Conservation (phyloP, 2,329 filamentous ascomycete species). For the Diaporthe destruens region DNA sequence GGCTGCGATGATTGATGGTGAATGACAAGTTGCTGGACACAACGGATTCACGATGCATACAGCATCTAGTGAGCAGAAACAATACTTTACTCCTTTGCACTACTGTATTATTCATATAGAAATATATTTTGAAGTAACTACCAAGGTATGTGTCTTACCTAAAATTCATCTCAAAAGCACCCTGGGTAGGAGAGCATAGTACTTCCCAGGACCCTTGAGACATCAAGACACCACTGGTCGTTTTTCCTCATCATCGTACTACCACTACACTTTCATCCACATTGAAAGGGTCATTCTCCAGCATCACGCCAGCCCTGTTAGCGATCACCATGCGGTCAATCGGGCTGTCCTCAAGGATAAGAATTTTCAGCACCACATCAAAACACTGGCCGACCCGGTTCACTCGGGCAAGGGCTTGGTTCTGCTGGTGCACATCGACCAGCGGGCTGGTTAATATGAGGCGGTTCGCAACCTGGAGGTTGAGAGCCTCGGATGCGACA, state of each 20-base stretch:
- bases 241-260: too few species aligned
- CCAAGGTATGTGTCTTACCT: too few species aligned
- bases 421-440: conserved; percentile 1
- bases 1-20: too few species aligned
- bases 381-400: conserved; percentile 28
- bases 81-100: too few species aligned
- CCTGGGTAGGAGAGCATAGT: too few species aligned
- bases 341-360: conserved; percentile 29
- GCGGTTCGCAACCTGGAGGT: conserved; percentile 37
- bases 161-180: too few species aligned
- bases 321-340: conserved; percentile 30
- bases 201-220: too few species aligned
- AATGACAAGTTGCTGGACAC: too few species aligned
- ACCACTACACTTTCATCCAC: background rate
- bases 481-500: conserved; percentile 18
- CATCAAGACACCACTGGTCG: background rate
- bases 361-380: background rate
- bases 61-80: background rate
- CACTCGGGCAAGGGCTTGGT: conserved; percentile 31
- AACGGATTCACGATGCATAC: background rate
- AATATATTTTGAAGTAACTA: too few species aligned
- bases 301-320: background rate
- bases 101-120: background rate
- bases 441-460: conserved; percentile 37
- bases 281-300: conserved; percentile 15